These are phyloP conservation scores for Yamadazyma dushanensis DNA, from an alignment of 1,139 yeast species.

Conservation along the genomic window DNA sequence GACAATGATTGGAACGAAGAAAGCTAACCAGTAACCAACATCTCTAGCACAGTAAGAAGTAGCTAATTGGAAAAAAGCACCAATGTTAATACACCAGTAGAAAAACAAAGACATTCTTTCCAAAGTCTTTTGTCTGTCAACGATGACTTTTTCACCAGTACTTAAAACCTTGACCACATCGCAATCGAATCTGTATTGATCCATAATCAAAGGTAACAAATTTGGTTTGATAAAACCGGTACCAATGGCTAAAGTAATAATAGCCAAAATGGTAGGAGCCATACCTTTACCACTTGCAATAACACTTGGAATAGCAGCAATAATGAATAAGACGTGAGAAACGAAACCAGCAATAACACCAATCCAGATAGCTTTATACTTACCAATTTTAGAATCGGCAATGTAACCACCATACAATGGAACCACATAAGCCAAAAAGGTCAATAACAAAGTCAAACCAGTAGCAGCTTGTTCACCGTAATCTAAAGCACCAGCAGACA, in stretches of 20 bases:
- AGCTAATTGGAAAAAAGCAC: conserved; percentile 75
- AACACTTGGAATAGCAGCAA: conserved; percentile 42
- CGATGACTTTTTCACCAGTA: conserved; percentile 65
- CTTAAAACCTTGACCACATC: conserved; percentile 61
- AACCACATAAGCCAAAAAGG: conserved; percentile 43
- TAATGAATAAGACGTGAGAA: conserved; percentile 38
- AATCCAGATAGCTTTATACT: conserved; percentile 41
- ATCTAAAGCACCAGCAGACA: conserved; percentile 43
- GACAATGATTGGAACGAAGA: conserved; percentile 54
- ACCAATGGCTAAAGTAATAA: conserved; percentile 40
- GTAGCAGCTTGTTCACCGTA: conserved; percentile 41
- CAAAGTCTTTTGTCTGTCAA: conserved; percentile 69
- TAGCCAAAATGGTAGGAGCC: conserved; percentile 36
- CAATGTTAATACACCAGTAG: conserved; percentile 79
- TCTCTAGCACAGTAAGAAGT: conserved; percentile 71
- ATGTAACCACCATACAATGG: conserved; percentile 47
- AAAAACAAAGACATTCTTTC: conserved; percentile 76
- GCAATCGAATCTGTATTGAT: conserved; percentile 51
- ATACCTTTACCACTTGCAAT: conserved; percentile 36
- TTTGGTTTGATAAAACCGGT: conserved; percentile 55
- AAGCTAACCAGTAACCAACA: conserved; percentile 79
- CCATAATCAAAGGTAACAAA: conserved; percentile 52
- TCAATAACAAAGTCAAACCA: conserved; percentile 38
- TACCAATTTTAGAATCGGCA: conserved; percentile 44
- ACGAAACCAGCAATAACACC: conserved; percentile 42